Percentiles rank a stretch among this genome's conserved stretches.
These are phyloP conservation scores for Cyclostephanos tholiformis DNA, from an alignment of 108 stramenopile species.

Conservation along the genomic window DNA sequence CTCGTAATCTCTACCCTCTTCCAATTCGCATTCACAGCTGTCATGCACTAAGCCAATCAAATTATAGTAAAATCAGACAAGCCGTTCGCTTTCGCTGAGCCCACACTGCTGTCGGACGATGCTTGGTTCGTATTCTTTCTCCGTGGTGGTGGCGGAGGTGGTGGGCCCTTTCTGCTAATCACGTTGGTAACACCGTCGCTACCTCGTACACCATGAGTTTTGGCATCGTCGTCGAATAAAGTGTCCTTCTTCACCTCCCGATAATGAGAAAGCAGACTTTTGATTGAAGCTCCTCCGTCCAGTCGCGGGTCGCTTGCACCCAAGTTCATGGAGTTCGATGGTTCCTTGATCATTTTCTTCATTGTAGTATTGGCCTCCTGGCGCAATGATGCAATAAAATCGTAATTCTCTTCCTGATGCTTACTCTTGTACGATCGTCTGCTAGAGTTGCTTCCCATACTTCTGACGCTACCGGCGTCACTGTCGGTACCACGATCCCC, in stretches of 20 bases:
- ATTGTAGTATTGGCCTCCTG: slow-evolving; percentile 36
- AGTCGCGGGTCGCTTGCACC: slow-evolving; percentile 38
- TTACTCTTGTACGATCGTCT: slow-evolving; percentile 18
- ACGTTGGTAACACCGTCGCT: background rate
- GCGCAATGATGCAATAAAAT: slow-evolving; percentile 31
- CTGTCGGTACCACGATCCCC: background rate
- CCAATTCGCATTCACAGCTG: no score
- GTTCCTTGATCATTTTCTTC: slow-evolving; percentile 29
- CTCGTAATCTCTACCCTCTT: no score
- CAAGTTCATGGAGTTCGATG: background rate
- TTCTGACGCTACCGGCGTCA: background rate
- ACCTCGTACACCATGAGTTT: background rate
- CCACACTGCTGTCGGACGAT: slow-evolving; percentile 2
- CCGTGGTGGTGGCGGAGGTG: slow-evolving; percentile 33
- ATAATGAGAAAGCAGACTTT: slow-evolving; percentile 45
- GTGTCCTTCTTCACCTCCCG: slow-evolving; percentile 48
- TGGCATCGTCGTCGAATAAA: slow-evolving; percentile 18
- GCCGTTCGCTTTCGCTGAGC: slow-evolving; percentile 34
- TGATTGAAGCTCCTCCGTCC: slow-evolving; percentile 52
- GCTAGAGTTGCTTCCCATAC: slow-evolving; percentile 5
- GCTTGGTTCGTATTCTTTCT: slow-evolving; percentile 10
- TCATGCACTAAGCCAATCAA: slow-evolving; percentile 10
- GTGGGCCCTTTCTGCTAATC: slow-evolving; percentile 12
- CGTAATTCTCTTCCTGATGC: slow-evolving; percentile 23
- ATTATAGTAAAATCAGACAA: slow-evolving; percentile 49